Evolutionary conservation across 139 green algal species (phyloP).

Genomic region (Gonium pectorale): DNA sequence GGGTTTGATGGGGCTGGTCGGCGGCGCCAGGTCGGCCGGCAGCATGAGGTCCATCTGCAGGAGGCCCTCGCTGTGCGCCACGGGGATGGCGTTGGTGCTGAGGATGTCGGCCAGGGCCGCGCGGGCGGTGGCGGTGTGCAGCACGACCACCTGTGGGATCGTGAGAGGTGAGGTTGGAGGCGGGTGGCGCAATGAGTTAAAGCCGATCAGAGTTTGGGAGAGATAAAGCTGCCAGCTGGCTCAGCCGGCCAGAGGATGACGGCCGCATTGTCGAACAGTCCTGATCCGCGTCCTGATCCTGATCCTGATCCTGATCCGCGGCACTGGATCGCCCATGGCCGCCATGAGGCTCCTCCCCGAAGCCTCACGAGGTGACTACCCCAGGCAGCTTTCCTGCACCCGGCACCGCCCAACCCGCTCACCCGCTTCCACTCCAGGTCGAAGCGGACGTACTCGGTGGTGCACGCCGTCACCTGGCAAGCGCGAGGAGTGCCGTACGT

Average conservation of each 20-base stretch:
- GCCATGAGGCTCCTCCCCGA: too few species aligned
- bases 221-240: background rate
- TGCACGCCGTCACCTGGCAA: conserved; percentile 67
- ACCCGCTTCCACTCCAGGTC: conserved; percentile 87
- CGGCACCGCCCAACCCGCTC: background rate
- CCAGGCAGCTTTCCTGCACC: too few species aligned
- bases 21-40: conserved; percentile 11
- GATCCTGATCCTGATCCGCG: too few species aligned
- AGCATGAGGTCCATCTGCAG: conserved; percentile 17
- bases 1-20: conserved; percentile 5
- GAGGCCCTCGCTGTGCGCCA: conserved; percentile 63
- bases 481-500: too few species aligned
- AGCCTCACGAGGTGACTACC: too few species aligned
- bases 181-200: too few species aligned
- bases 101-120: conserved; percentile 71
- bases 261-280: too few species aligned
- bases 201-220: too few species aligned
- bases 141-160: conserved; percentile 55
- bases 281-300: too few species aligned
- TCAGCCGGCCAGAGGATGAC: too few species aligned
- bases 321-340: too few species aligned
- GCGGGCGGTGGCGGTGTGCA: conserved; percentile 62
- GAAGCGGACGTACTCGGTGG: conserved; percentile 77
- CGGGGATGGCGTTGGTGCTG: conserved; percentile 75
- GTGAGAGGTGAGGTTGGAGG: background rate